Evolutionary conservation across 495 filamentous ascomycete species (phyloP), one percentile per base, ranked within the genome.

Genomic region (Parmelia sp.): DNA sequence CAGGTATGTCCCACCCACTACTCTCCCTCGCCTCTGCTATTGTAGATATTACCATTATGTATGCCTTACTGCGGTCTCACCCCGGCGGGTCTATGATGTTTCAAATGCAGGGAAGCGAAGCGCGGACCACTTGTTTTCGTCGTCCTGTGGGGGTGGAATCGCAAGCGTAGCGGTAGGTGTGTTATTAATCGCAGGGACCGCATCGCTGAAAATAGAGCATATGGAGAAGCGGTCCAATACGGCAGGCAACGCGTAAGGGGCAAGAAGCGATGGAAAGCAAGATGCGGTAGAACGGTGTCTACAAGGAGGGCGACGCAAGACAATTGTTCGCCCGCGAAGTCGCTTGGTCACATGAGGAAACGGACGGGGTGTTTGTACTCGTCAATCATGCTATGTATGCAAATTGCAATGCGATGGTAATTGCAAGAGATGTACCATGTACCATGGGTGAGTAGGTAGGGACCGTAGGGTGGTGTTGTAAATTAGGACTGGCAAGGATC

Each of bases 31-130:
- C 69, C 56, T 69, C 65, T 57, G 65, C 68, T 14, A 57, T 56
- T 51, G 67, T 66, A 58, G 67, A 64, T 51, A 66, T 62, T 51
- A 61, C 64, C 69, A 71, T 71, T 57, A 61, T 71, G 66, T 11
- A 59, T 55, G 44, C 64, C 63, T 59, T 64, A 25, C 23, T 55
- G 31, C 57, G 42, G 33, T 47, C 44, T 37, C 51, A 56, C 36
- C 33, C 62, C 19, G 44, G 42, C 27, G 51, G 62, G 36, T 51
- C 56, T 25, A 42, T 49, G 36, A 60, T 59, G 62, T 59, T 64
- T 53, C 51, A 64, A 64, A 56, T 42, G 61, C 51, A 63, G 39
- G 51, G 42, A 51, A n/a, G 21, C 51, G 21, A 64, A 64, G 62
- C 62, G 55, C 62, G 62, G 55, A 36, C 62, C 62, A 57, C 53